Evolutionary conservation across 2,329 filamentous ascomycete species (phyloP).

Genomic region (Sphaerostilbella broomeana): DNA sequence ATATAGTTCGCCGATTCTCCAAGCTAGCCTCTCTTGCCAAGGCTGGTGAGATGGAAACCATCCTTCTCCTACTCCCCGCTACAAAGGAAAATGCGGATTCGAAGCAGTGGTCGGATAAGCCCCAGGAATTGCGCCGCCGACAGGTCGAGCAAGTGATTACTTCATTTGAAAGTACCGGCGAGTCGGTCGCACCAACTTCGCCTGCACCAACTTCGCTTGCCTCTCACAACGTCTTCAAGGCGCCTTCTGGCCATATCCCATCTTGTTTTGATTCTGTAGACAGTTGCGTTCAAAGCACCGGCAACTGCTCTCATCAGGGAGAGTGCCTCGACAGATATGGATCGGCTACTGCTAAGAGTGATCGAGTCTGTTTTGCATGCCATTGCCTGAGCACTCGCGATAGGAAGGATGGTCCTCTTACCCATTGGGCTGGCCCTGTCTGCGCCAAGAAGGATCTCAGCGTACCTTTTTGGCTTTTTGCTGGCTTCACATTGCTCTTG

Average conservation of each 20-base stretch:
- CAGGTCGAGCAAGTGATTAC: constrained; percentile 42
- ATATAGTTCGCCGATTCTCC: constrained; percentile 38
- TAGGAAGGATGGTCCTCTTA: constrained; percentile 52
- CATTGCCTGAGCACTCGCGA: constrained; percentile 56
- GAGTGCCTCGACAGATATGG: constrained; percentile 63
- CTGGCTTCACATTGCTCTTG: constrained; percentile 64
- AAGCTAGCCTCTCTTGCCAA: constrained; percentile 40
- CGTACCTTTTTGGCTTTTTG: constrained; percentile 80
- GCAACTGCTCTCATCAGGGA: constrained; percentile 78
- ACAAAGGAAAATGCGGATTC: constrained; percentile 32
- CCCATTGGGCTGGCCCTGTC: constrained; percentile 74
- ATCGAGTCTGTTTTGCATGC: constrained; percentile 67
- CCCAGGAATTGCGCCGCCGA: constrained; percentile 41
- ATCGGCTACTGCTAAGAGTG: constrained; percentile 32
- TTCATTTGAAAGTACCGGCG: constrained; percentile 24
- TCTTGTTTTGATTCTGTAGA: constrained; percentile 68
- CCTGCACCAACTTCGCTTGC: constrained; percentile 14
- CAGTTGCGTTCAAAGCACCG: constrained; percentile 62
- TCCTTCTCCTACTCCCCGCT: constrained; percentile 48
- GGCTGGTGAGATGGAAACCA: constrained; percentile 48
- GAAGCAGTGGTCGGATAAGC: constrained; percentile 34
- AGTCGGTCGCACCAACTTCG: constrained; percentile 21
- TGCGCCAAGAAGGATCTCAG: constrained; percentile 93
- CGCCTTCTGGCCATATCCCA: constrained; percentile 46
- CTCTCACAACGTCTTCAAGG: constrained; percentile 30